Base-by-base conservation (phyloP, 2,329 filamentous ascomycete genomes). In the Colletotrichum sp. region DNA sequence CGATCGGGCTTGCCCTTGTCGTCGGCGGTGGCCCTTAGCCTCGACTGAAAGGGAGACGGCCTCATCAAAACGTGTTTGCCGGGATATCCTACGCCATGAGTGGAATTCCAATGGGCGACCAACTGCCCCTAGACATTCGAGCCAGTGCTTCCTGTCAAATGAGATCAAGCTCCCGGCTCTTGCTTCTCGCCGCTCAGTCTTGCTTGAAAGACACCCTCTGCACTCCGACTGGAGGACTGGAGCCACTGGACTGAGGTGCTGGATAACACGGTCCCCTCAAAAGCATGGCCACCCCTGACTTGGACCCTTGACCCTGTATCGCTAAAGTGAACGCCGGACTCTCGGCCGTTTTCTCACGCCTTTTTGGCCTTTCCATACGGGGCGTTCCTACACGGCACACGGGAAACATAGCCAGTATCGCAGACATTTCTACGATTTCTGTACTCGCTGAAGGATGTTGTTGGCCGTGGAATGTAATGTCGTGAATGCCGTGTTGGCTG, bases 231-330 rank as follows among this genome's bases (percentile, higher is more conserved):
- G 60, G 18, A 21, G 18, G 18, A 24, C 34, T 26, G 64, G 34
- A 38, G 9, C 43, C 18, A 48, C 43, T 21, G 43, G 43, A 21
- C n/a, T 52, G 43, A 52, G 34, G 30, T 26, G 43, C 38, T 70
- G 67, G 32, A 71, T 57, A 65, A 60, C 60, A 66, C 72, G 68
- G 72, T 38, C 48, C 72, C 30, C 67, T 43, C 34, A 16, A 16
- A 12, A 32, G 60, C 36, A 63, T 52, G 36, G 26, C 68, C 15
- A 64, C n/a, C 71, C 71, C 71, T 71, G 71, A 30, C 57, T 32
- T 26, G 32, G 71, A 74, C 67, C 67, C 71, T 64, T 74, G 38
- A 60, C 34, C 57, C 24, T 63, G 55, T 69, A 68, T 61, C 52
- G 34, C 69, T 67, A 71, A 52, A 66, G 60, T 71, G 16, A 66